Conservation (phyloP, 225 moss, liverwort and hornwort genomes). For the Rhytidiadelphus loreus region DNA sequence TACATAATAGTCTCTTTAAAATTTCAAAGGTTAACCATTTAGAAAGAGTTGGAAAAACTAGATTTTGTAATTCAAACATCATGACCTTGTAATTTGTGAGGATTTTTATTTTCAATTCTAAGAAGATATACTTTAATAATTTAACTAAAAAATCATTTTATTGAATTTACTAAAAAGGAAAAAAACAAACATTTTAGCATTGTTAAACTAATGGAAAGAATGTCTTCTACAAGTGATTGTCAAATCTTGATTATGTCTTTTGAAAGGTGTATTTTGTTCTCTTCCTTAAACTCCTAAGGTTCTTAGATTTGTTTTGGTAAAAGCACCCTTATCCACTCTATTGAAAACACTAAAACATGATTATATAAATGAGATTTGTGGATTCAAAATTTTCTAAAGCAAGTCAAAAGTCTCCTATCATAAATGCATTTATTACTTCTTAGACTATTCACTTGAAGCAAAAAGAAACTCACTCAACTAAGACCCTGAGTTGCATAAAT, state of each 20-base stretch:
- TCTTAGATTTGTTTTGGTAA: not conserved
- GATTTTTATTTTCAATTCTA: not conserved
- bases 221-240: not conserved
- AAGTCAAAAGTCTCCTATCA: not conserved
- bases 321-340: not conserved
- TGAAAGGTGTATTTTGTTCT: fast-evolving
- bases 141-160: not conserved
- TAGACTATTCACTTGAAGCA: not conserved
- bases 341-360: not conserved
- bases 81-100: not conserved
- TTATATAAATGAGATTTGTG: not conserved
- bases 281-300: too few relatives aligned
- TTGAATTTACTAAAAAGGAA: not conserved
- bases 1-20: not conserved
- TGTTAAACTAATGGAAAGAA: not conserved
- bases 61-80: not conserved
- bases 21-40: not conserved
- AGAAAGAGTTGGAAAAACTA: not conserved
- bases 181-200: not conserved
- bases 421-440: not conserved
- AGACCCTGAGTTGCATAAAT: not conserved
- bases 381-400: not conserved
- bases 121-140: not conserved
- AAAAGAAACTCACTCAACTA: not conserved
- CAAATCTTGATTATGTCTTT: not conserved